Evolutionary conservation across 2,329 filamentous ascomycete species (phyloP).

Genomic region (Zymoseptoria ardabiliae): DNA sequence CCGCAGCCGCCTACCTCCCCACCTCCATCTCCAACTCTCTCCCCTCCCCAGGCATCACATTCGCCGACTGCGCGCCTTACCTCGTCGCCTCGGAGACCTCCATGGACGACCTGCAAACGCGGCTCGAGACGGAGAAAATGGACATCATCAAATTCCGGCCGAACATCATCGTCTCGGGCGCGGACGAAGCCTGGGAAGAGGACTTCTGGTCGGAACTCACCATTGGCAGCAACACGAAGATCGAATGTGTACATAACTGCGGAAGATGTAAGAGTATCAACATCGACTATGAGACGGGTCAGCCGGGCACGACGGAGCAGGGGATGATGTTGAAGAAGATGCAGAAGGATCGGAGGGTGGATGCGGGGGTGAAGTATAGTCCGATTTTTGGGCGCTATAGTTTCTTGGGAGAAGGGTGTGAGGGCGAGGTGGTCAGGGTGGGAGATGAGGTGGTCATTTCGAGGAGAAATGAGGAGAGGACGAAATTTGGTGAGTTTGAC

Average conservation of each 20-base stretch:
- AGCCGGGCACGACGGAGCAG: slow-evolving; percentile 29
- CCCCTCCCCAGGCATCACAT: slow-evolving; percentile 46
- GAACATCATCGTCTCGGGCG: slow-evolving; percentile 39
- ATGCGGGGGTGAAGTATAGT: slow-evolving; percentile 39
- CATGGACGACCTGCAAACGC: slow-evolving; percentile 54
- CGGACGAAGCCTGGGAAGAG: slow-evolving; percentile 37
- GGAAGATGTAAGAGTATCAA: slow-evolving; percentile 41
- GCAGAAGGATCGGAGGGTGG: slow-evolving; percentile 39
- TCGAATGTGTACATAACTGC: slow-evolving; percentile 40
- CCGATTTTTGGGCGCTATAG: slow-evolving; percentile 44
- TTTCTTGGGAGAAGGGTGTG: slow-evolving; percentile 31
- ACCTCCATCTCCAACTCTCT: slow-evolving; percentile 3
- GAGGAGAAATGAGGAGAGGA: slow-evolving; percentile 34
- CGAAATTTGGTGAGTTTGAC: slow-evolving; percentile 36
- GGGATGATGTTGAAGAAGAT: slow-evolving; percentile 41
- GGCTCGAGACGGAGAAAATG: slow-evolving; percentile 32
- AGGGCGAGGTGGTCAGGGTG: slow-evolving; percentile 30
- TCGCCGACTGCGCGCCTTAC: slow-evolving; percentile 69
- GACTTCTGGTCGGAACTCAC: slow-evolving; percentile 39
- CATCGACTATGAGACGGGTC: slow-evolving; percentile 41
- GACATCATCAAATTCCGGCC: slow-evolving; percentile 43
- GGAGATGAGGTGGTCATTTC: slow-evolving; percentile 39
- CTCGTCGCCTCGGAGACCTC: slow-evolving; percentile 65
- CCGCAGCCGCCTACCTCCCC: slow-evolving; percentile 15
- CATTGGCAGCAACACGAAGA: slow-evolving; percentile 22